Conservation (phyloP, 345 rosid species). For the Rhizophora apiculata region DNA sequence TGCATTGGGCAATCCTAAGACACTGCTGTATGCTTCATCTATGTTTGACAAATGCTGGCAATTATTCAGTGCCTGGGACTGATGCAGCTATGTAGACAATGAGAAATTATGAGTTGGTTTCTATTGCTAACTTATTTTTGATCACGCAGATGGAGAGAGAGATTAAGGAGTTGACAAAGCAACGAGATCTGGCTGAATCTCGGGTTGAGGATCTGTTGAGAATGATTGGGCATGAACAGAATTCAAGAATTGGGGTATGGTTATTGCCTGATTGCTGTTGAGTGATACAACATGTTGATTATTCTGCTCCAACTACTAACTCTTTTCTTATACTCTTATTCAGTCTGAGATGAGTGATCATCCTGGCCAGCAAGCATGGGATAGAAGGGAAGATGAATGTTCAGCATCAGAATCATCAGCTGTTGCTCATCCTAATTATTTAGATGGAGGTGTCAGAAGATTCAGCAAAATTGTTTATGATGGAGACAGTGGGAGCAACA, state of each 20-base stretch:
- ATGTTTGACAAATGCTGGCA: neutral
- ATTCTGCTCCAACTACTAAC: conserved; percentile 16
- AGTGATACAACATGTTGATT: neutral
- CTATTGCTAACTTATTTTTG: conserved; percentile 20
- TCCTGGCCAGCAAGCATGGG: conserved; percentile 33
- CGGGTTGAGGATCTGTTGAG: conserved; percentile 68
- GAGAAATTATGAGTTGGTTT: neutral
- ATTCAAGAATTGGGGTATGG: conserved; percentile 49
- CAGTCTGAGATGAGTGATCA: conserved; percentile 46
- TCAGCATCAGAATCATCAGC: conserved; percentile 63
- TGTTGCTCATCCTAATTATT: conserved; percentile 30
- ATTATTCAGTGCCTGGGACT: neutral
- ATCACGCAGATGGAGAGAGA: conserved; percentile 78
- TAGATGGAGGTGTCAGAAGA: conserved; percentile 18
- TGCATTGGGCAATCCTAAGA: neutral
- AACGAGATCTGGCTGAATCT: conserved; percentile 82
- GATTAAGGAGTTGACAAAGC: conserved; percentile 69
- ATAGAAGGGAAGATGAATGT: conserved; percentile 62
- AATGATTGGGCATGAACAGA: conserved; percentile 56
- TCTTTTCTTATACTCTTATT: conserved; percentile 14
- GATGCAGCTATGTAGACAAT: neutral
- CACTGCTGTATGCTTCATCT: neutral
- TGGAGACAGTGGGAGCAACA: conserved; percentile 45
- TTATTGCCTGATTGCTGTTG: conserved; percentile 7
- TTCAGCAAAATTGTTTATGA: conserved; percentile 20